A percentile compares a stretch with the other conserved stretches of the same genome.
phyloP scores from a whole-genome alignment of 2,329 filamentous ascomycete species.

The Trichophyton rubrum region DNA sequence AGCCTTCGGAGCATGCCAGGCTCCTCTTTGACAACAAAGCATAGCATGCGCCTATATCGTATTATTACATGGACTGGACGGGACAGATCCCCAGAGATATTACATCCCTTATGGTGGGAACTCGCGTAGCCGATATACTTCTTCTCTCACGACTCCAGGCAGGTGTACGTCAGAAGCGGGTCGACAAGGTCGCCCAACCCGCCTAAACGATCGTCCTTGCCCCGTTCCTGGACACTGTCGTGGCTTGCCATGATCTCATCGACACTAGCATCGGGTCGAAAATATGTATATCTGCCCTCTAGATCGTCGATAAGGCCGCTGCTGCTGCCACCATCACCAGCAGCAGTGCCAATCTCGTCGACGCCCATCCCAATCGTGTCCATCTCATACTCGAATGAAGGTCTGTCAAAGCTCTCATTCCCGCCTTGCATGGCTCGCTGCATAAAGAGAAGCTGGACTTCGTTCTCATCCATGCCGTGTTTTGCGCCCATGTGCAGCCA shows the following conservation, averaged over 20 bases:
- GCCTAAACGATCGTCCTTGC: not conserved
- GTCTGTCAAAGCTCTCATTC: constrained; percentile 12
- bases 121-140: too few species aligned
- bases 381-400: constrained; percentile 6
- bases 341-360: not conserved
- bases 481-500: constrained; percentile 42
- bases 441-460: constrained; percentile 31
- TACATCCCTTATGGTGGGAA: too few species aligned
- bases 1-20: too few species aligned
- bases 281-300: not conserved
- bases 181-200: constrained; percentile 22
- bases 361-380: not conserved
- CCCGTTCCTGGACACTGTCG: not conserved
- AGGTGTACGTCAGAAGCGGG: constrained; percentile 21
- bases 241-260: constrained; percentile 4
- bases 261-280: not conserved
- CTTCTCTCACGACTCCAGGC: not conserved
- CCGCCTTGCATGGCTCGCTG: constrained; percentile 28
- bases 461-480: constrained; percentile 28
- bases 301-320: constrained; percentile 6
- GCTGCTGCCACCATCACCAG: not conserved
- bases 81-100: not conserved
- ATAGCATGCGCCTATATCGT: not conserved
- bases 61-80: not conserved
- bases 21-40: too few species aligned